phyloP scores from a whole-genome alignment of 805 yeast genomes.

The Debaryomyces castellii region DNA sequence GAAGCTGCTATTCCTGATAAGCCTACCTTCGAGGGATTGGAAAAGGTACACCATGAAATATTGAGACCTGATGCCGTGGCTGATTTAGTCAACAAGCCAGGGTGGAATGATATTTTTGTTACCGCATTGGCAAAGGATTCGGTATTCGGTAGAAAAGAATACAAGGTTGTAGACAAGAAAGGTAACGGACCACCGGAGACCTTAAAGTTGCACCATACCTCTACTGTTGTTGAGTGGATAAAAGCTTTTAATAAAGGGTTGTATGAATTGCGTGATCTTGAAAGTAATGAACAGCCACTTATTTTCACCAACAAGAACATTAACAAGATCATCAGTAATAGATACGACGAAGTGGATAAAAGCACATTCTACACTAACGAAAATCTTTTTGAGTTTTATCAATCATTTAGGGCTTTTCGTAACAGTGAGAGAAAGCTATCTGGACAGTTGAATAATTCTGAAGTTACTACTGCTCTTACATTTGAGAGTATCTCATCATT shows the following conservation, averaged over 20 bases:
- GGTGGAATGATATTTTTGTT: constrained; percentile 27
- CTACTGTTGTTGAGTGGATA: constrained; percentile 29
- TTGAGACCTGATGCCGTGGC: constrained; percentile 32
- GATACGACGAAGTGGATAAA: neutral
- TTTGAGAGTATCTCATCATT: constrained; percentile 12
- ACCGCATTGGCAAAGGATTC: constrained; percentile 28
- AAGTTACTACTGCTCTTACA: constrained; percentile 8
- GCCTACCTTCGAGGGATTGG: constrained; percentile 15
- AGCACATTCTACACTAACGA: constrained; percentile 5
- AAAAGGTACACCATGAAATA: constrained; percentile 26
- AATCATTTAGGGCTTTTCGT: constrained; percentile 12
- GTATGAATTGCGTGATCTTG: constrained; percentile 13
- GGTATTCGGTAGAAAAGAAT: constrained; percentile 26
- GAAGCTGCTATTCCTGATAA: constrained; percentile 33
- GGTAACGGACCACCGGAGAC: constrained; percentile 8
- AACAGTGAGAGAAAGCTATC: constrained; percentile 13
- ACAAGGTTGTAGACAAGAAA: constrained; percentile 20
- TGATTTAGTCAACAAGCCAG: constrained; percentile 31
- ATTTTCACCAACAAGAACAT: constrained; percentile 9
- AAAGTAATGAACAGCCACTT: constrained; percentile 10
- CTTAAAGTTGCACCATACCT: constrained; percentile 26
- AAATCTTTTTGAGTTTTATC: constrained; percentile 10
- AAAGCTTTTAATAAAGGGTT: constrained; percentile 23
- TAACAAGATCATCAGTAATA: neutral
- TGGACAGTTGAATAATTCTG: constrained; percentile 11